phyloP scores from a whole-genome alignment of 1,284 basidiomycete genomes.

The Meira nashicola region DNA sequence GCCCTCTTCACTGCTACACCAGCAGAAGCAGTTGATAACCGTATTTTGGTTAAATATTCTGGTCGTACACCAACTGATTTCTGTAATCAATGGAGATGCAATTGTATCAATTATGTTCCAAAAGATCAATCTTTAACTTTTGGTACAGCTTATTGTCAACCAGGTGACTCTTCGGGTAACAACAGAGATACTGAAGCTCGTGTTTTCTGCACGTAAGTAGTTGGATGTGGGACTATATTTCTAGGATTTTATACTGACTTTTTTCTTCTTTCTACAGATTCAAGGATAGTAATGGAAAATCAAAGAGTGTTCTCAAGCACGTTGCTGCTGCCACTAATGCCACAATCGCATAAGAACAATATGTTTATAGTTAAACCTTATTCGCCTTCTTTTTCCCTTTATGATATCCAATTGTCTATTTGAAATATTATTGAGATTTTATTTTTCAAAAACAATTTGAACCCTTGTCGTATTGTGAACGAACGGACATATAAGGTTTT shows the following conservation, averaged over 20 bases:
- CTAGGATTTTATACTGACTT: neutral
- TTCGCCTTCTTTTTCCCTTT: too few species aligned
- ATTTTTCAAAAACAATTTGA: too few species aligned
- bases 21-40: neutral
- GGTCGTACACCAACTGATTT: neutral
- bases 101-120: slow-evolving; percentile 12
- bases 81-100: slow-evolving; percentile 1
- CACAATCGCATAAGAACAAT: neutral
- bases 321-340: slow-evolving; percentile 11
- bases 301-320: slow-evolving; percentile 6
- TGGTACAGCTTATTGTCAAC: slow-evolving; percentile 9
- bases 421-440: too few species aligned
- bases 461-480: too few species aligned
- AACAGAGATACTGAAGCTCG: slow-evolving; percentile 3
- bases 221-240: neutral
- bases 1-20: neutral
- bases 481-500: too few species aligned
- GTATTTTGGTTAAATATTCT: neutral
- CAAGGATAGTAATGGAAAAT: neutral
- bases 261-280: neutral
- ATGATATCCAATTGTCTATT: too few species aligned
- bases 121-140: slow-evolving; percentile 4
- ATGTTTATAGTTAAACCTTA: neutral
- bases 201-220: slow-evolving; percentile 10
- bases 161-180: slow-evolving; percentile 7